Evolutionary conservation across 1,284 basidiomycete genomes (phyloP), one percentile per base, ranked within the genome.

Genomic region (Moniliophthora roreri): DNA sequence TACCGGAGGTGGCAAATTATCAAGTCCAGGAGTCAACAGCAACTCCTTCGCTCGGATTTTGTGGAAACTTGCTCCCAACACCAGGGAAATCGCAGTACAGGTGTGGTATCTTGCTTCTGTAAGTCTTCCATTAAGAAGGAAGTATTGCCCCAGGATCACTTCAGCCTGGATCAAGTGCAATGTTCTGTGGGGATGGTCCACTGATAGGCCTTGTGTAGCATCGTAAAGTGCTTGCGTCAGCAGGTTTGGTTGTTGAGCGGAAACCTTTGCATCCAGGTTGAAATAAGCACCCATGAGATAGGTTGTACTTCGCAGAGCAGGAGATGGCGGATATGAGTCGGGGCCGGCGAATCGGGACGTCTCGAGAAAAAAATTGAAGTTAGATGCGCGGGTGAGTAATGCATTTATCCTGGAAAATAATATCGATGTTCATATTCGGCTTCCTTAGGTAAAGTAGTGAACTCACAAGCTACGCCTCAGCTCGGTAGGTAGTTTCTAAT

Each of bases 51-150:
- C 39, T 10, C 51, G 51, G 21, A 53, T 55, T 26, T 50, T 53
- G 34, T 58, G 54, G 20, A 55, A 42, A 7, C 44, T 38, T 3
- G 54, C 47, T 23, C 54, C 52, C 9, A 58, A 23, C 23, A 58
- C 49, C 9, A 58, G 45, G 7, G 57, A 55, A 3, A 51, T 39
- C 6, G 53, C 57, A n/a, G 54, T 47, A 24, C 44, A 40, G n/a
- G 51, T 10, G 26, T 53, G 53, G 40, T 55, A 58, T 46, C 26
- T 51, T 15, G 47, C 57, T 21, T 58, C 53, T 4, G 55, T 11
- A 4, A 34, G n/a, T 7, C 51, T 36, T 3, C 20, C 36, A 4
- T 48, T 40, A 6, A 50, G 20, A 20, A 55, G 51, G 18, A 58
- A 53, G 24, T 55, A 58, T 1, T 58, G 48, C 1, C 53, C 51